These are phyloP conservation scores for Arxiozyma slooffiae DNA, from an alignment of 1,139 yeast genomes.

Conservation along the genomic window DNA sequence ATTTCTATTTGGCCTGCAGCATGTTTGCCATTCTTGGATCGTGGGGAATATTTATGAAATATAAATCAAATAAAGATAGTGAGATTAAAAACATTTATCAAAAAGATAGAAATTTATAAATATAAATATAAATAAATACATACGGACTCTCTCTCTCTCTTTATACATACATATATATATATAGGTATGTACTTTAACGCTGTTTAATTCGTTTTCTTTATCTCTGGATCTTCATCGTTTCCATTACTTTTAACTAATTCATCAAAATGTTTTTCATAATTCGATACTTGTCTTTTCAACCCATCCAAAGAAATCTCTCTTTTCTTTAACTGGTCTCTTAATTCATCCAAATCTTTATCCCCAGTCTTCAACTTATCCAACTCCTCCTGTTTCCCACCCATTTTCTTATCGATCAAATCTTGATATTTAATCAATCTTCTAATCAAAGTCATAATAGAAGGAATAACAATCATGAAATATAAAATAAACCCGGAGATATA, in stretches of 20 bases:
- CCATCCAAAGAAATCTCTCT: slow-evolving; percentile 43
- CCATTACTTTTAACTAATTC: slow-evolving; percentile 13
- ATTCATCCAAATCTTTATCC: slow-evolving; percentile 36
- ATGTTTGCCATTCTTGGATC: neutral
- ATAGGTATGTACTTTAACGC: no score
- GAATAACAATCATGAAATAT: slow-evolving; percentile 50
- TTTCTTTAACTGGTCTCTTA: slow-evolving; percentile 32
- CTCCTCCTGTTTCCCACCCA: slow-evolving; percentile 5
- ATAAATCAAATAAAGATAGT: slow-evolving; percentile 7
- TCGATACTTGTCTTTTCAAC: slow-evolving; percentile 45
- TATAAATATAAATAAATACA: no score
- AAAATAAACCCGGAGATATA: slow-evolving; percentile 64
- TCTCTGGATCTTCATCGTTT: neutral
- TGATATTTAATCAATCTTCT: slow-evolving; percentile 52
- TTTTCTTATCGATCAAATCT: slow-evolving; percentile 30
- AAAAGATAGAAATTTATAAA: no score
- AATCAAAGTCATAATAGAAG: slow-evolving; percentile 46
- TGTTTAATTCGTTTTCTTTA: slow-evolving; percentile 3
- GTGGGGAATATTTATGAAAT: slow-evolving; percentile 2
- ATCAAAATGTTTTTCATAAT: slow-evolving; percentile 47
- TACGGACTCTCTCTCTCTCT: neutral
- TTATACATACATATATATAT: neutral
- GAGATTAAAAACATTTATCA: slow-evolving; percentile 12
- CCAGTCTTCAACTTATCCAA: slow-evolving; percentile 1
- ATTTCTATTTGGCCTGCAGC: neutral